phyloP scores from a whole-genome alignment of 306 rosid genomes.

The Casuarina equisetifolia region DNA sequence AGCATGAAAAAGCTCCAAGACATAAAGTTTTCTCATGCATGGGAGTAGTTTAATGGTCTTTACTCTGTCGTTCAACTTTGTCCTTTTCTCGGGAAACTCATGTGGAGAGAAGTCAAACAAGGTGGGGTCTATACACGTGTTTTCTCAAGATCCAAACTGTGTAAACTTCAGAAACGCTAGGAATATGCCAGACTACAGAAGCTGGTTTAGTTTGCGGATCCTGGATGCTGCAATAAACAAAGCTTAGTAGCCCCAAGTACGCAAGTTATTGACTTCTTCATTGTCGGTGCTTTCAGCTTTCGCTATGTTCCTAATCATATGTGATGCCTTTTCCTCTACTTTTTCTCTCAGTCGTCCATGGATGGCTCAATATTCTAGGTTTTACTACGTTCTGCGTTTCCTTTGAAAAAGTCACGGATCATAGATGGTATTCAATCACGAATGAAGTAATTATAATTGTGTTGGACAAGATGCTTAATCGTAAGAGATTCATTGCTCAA shows the following conservation, averaged over 20 bases:
- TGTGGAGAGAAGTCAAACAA: not conserved
- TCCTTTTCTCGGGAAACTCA: not conserved
- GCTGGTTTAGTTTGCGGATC: not conserved
- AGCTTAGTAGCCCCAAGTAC: not conserved
- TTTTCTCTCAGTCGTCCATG: not conserved
- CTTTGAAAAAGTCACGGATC: no score
- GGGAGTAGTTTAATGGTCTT: not conserved
- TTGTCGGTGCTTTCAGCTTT: not conserved
- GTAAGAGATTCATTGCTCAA: no score
- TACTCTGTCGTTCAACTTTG: not conserved
- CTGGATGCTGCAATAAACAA: no score
- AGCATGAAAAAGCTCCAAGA: not conserved
- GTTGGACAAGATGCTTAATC: no score
- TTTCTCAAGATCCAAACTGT: not conserved
- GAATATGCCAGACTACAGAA: not conserved
- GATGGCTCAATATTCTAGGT: not conserved
- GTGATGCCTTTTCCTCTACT: not conserved
- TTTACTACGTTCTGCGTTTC: no score
- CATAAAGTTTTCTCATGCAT: conserved; percentile 1
- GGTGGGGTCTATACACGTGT: not conserved
- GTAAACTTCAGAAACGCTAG: not conserved
- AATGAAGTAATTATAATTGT: no score
- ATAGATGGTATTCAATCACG: no score
- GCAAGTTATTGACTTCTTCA: not conserved
- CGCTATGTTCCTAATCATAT: not conserved